These are phyloP conservation scores for Coprinopsis cinerea DNA, from an alignment of 768 basidiomycete species.

Conservation along the genomic window DNA sequence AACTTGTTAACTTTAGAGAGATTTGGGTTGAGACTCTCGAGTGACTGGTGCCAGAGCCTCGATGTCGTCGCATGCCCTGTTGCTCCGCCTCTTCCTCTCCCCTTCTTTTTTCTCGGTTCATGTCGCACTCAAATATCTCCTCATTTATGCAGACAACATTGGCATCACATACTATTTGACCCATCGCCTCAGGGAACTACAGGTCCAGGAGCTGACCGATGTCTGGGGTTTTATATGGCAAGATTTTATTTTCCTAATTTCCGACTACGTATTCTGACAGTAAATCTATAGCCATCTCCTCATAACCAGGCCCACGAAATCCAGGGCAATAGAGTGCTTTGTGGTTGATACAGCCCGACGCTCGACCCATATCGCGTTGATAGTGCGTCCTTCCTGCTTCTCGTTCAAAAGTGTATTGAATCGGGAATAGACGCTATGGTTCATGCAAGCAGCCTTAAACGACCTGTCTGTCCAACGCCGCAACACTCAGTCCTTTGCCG, in stretches of 20 bases:
- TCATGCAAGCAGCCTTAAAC: conserved; percentile 91
- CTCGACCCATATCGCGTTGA: conserved; percentile 92
- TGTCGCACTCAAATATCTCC: conserved; percentile 86
- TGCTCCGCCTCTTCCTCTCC: conserved; percentile 88
- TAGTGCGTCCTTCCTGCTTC: conserved; percentile 53
- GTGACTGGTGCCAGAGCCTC: not conserved
- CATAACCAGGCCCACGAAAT: conserved; percentile 86
- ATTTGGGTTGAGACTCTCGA: too few relatives aligned
- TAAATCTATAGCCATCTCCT: conserved; percentile 71
- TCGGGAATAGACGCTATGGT: conserved; percentile 70
- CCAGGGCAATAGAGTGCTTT: conserved; percentile 90
- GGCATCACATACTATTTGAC: conserved; percentile 91
- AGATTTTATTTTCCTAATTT: conserved; percentile 16
- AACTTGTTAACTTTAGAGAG: not conserved
- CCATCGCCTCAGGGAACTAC: conserved; percentile 60
- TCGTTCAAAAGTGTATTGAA: conserved; percentile 1
- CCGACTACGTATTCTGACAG: conserved; percentile 13
- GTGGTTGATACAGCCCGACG: conserved; percentile 83
- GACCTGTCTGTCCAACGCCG: conserved; percentile 61
- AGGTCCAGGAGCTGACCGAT: conserved; percentile 67
- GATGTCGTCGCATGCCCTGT: conserved; percentile 75
- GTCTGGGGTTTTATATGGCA: conserved; percentile 91
- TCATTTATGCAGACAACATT: conserved; percentile 78
- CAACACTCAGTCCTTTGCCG: conserved; percentile 73
- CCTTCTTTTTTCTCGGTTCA: conserved; percentile 91